Conservation (phyloP, 1,284 basidiomycete genomes). For the Ustilago crameri region DNA sequence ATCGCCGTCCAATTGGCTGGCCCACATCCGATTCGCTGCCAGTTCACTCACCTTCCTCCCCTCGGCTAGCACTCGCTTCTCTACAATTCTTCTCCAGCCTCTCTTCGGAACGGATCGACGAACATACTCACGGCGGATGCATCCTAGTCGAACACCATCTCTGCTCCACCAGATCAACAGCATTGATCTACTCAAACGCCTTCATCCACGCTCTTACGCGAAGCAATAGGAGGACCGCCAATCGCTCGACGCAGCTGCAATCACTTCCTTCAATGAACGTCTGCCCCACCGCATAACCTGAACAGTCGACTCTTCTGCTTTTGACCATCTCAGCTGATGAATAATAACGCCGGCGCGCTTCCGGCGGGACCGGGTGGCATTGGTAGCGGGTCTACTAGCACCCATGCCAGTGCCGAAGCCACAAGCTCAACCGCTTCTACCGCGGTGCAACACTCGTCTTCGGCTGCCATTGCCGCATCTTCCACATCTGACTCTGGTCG, state of each 20-base stretch:
- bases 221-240: neutral
- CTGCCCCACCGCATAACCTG: no score
- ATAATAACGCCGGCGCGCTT: conserved; percentile 9
- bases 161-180: neutral
- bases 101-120: no score
- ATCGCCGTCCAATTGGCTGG: neutral
- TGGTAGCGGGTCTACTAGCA: conserved; percentile 21
- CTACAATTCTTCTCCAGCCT: no score
- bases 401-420: conserved; percentile 26
- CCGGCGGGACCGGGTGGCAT: conserved; percentile 10
- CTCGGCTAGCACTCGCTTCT: no score
- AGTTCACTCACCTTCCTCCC: no score
- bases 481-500: conserved; percentile 22
- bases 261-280: neutral
- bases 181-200: neutral
- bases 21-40: neutral
- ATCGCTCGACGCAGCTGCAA: neutral
- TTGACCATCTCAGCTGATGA: conserved; percentile 1
- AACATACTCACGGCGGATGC: no score
- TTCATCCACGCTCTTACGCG: neutral
- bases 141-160: no score
- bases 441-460: conserved; percentile 9
- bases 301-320: neutral
- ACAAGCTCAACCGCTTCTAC: conserved; percentile 9
- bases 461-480: conserved; percentile 7